These are phyloP conservation scores for rapeseed (Brassica napus) DNA, from an alignment of 345 rosid genomes.

Conservation along the genomic window DNA sequence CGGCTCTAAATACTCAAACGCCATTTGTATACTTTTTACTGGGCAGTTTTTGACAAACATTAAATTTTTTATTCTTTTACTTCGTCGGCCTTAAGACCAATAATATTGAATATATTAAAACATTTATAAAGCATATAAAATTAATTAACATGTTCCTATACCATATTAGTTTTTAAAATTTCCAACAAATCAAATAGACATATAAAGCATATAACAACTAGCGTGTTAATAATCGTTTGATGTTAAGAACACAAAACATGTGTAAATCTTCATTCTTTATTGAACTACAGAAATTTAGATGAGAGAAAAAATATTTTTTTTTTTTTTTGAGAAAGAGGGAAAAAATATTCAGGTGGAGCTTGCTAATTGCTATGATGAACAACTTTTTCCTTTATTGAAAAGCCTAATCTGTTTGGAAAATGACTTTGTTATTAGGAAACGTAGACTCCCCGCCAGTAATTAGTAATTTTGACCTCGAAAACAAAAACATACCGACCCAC, in stretches of 20 bases:
- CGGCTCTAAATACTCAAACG: too few species aligned
- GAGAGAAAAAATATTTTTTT: too few species aligned
- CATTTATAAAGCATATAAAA: background rate
- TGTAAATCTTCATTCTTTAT: too few species aligned
- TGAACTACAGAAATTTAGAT: too few species aligned
- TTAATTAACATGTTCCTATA: background rate
- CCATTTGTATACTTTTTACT: too few species aligned
- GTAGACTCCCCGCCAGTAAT: background rate
- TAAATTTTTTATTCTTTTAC: too few species aligned
- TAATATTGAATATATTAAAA: background rate
- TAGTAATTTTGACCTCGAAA: background rate
- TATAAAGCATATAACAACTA: background rate
- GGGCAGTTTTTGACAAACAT: too few species aligned
- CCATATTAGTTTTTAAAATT: background rate
- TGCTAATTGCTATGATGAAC: background rate
- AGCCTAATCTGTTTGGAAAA: background rate
- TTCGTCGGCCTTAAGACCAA: background rate
- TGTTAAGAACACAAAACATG: too few species aligned
- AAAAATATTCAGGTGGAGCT: background rate
- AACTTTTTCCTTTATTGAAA: background rate
- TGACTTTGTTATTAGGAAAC: background rate
- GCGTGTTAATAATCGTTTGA: too few species aligned
- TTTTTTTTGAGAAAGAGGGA: background rate
- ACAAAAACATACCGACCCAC: background rate
- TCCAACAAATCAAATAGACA: background rate